A percentile compares a stretch with the other conserved stretches of the same genome.
phyloP scores from a whole-genome alignment of 2,329 filamentous ascomycete genomes.

The Cercospora sp. region DNA sequence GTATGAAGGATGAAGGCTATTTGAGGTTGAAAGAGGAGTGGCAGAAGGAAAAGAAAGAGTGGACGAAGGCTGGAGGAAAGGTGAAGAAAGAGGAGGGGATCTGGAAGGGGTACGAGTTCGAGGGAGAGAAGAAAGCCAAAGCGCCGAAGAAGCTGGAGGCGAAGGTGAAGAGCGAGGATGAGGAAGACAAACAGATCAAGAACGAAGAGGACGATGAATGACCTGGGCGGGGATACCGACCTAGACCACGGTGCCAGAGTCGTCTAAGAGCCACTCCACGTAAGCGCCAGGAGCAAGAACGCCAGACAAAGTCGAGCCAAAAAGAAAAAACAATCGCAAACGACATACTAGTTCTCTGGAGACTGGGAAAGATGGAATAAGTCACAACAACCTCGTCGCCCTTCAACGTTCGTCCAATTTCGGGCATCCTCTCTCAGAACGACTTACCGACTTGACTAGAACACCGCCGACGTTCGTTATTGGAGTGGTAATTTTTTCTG shows the following conservation, averaged over 20 bases:
- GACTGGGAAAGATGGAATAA: no score
- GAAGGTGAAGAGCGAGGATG: neutral
- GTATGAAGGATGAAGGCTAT: constrained; percentile 49
- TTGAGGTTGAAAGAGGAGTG: constrained; percentile 48
- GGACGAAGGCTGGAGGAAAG: constrained; percentile 35
- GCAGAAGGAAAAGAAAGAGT: constrained; percentile 49
- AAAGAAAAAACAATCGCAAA: neutral
- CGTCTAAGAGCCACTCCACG: no score
- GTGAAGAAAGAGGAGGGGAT: constrained; percentile 19
- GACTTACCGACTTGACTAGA: no score
- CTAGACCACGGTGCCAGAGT: neutral
- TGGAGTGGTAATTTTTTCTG: no score
- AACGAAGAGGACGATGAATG: neutral
- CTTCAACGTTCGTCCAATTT: no score
- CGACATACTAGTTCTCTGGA: no score
- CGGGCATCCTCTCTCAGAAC: no score
- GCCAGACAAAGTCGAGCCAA: no score
- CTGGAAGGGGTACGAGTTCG: constrained; percentile 11
- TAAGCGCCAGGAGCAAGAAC: no score
- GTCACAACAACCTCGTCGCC: no score
- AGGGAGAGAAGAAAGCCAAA: neutral
- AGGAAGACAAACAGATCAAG: neutral
- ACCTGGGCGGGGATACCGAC: neutral
- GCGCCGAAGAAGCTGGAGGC: neutral
- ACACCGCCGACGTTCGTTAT: no score